Evolutionary conservation across 2,329 filamentous ascomycete genomes (phyloP), one percentile per base, ranked within the genome.

Genomic region (Fusarium mangiferae): DNA sequence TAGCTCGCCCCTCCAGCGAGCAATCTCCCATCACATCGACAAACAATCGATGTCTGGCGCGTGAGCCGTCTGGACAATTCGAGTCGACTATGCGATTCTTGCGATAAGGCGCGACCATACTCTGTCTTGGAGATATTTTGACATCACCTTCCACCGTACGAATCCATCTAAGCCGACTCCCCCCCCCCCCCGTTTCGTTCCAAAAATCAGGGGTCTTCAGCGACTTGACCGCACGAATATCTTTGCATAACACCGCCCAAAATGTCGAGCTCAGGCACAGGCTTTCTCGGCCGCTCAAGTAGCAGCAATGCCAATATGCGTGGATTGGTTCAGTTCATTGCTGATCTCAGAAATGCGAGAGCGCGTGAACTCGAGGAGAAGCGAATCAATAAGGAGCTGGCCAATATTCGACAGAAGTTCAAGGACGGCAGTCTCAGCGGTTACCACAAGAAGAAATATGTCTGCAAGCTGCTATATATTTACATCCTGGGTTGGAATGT

Each of bases 371-470:
- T 99, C 73, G 96, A 99, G 83, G 96, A 99, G 87, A 99, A 99
- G 89, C 90, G 96, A 81, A 98, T 99, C 86, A 99, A 99, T 84
- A 99, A 99, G 87, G 96, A 99, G 86, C 86, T 99, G 83, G 96
- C 96, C 81, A 99, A 99, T 81, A 99, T 99, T 82, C 91, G 92
- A 80, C 94, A 98, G 85, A 98, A 98, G 85, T 99, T 98, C 87
- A 98, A 97, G 89, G 94, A 96, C 82, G 95, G 95, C 74, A 96
- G 89, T 81, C 87, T 99, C 66, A 98, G 93, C 81, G 97, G 96
- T 75, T 99, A 99, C 82, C 95, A 98, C 87, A 98, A 97, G 88
- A 99, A 99, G 90, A 99, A 99, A 93, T 99, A 99, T 82, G 96
- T 99, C 76, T 99, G 96, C 94, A 99, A 99, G 91, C 90, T 99